These are phyloP conservation scores for Russula ochroleuca DNA, from an alignment of 768 basidiomycete species.

Conservation along the genomic window DNA sequence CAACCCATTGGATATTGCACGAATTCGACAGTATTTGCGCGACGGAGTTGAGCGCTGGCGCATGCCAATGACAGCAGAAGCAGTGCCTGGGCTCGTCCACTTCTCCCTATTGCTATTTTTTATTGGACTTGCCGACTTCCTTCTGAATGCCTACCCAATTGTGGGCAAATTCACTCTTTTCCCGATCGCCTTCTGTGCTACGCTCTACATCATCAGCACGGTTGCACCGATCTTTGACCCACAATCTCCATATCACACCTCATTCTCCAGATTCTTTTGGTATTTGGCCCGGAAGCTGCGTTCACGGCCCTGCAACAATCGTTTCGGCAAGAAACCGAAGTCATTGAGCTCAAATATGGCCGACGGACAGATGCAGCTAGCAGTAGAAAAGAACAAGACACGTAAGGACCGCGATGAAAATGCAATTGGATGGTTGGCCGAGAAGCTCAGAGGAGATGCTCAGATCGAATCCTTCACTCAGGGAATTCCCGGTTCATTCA, in stretches of 20 bases:
- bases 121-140: conserved; percentile 44
- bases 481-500: conserved; percentile 17
- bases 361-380: conserved; percentile 13
- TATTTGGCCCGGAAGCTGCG: neutral
- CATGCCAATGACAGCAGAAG: conserved; percentile 40
- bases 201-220: conserved; percentile 18
- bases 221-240: conserved; percentile 8
- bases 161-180: conserved; percentile 8
- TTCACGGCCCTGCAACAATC: neutral
- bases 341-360: conserved; percentile 14
- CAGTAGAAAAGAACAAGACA: conserved; percentile 11
- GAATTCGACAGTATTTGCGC: conserved; percentile 39
- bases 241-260: conserved; percentile 11
- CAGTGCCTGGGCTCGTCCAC: conserved; percentile 47
- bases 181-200: conserved; percentile 8
- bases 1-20: conserved; percentile 34
- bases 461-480: conserved; percentile 17
- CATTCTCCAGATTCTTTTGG: conserved; percentile 18
- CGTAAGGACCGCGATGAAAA: conserved; percentile 15
- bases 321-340: neutral
- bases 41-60: conserved; percentile 40
- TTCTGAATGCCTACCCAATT: conserved; percentile 32
- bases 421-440: conserved; percentile 16
- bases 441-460: neutral
- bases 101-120: conserved; percentile 48